These are phyloP conservation scores for Amphicarpaea edgeworthii DNA, from an alignment of 306 rosid genomes.

Conservation along the genomic window DNA sequence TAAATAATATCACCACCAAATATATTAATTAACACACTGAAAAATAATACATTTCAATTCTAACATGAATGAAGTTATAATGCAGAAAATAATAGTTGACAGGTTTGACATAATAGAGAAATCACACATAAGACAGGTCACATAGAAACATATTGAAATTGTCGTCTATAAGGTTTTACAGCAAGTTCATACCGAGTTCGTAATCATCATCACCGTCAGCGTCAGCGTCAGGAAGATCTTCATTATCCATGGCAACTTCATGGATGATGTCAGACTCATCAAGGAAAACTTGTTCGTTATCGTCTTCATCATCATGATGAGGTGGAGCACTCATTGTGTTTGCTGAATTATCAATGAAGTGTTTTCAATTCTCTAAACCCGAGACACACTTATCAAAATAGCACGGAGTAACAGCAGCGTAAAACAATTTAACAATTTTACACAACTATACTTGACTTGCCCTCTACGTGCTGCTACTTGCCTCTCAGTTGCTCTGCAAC, in stretches of 20 bases:
- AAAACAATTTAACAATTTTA: too few species aligned
- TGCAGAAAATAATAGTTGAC: not conserved
- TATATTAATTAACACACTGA: not conserved
- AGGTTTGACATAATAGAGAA: not conserved
- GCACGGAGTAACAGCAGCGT: too few species aligned
- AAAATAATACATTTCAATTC: not conserved
- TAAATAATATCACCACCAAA: slow-evolving; percentile 35
- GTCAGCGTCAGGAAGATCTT: slow-evolving; percentile 57
- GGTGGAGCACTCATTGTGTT: slow-evolving; percentile 19
- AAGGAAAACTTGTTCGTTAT: slow-evolving; percentile 14
- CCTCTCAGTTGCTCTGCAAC: too few species aligned
- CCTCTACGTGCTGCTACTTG: too few species aligned
- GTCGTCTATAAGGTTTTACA: not conserved
- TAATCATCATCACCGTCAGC: slow-evolving; percentile 49
- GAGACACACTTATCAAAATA: not conserved
- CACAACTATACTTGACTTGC: not conserved
- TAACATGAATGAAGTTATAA: not conserved
- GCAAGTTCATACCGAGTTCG: slow-evolving; percentile 37
- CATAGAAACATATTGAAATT: not conserved
- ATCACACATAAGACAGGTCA: slow-evolving; percentile 2
- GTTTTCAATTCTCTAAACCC: slow-evolving; percentile 14
- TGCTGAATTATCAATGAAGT: not conserved
- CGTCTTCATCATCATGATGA: slow-evolving; percentile 13
- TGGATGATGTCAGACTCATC: slow-evolving; percentile 47
- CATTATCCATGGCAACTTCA: slow-evolving; percentile 46